phyloP scores from a whole-genome alignment of 495 filamentous ascomycete species.

The Xylaria palmicola region DNA sequence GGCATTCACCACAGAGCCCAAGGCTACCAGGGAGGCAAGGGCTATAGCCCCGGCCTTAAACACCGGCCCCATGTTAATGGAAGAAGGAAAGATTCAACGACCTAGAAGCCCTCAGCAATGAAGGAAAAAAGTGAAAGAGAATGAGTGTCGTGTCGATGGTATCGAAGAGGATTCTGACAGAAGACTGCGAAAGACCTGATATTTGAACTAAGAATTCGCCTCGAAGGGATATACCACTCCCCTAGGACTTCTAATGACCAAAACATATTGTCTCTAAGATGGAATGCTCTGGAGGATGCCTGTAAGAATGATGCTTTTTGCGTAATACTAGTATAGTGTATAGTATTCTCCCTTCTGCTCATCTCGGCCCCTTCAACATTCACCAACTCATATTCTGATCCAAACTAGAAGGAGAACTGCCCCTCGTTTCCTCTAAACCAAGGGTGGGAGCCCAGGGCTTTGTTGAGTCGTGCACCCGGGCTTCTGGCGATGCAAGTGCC shows the following conservation, averaged over 20 bases:
- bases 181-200: neutral
- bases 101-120: neutral
- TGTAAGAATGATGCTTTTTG: neutral
- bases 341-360: slow-evolving; percentile 7
- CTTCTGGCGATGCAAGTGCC: neutral
- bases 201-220: slow-evolving; percentile 13
- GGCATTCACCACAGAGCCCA: slow-evolving; percentile 22
- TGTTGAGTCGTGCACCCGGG: neutral
- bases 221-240: neutral
- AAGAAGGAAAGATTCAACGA: neutral
- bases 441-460: neutral
- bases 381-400: slow-evolving; percentile 7
- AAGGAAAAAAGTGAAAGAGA: neutral
- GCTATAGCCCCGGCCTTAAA: slow-evolving; percentile 20
- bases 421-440: slow-evolving; percentile 20
- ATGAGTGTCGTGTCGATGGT: slow-evolving; percentile 15
- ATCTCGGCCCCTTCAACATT: slow-evolving; percentile 2
- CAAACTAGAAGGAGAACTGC: neutral
- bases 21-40: slow-evolving; percentile 25
- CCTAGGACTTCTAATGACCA: neutral
- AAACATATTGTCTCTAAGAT: neutral
- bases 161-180: neutral
- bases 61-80: slow-evolving; percentile 29
- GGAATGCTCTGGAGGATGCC: slow-evolving; percentile 17
- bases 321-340: neutral